Conservation (phyloP, 495 filamentous ascomycete species). For the Penicillium malachiteum region DNA sequence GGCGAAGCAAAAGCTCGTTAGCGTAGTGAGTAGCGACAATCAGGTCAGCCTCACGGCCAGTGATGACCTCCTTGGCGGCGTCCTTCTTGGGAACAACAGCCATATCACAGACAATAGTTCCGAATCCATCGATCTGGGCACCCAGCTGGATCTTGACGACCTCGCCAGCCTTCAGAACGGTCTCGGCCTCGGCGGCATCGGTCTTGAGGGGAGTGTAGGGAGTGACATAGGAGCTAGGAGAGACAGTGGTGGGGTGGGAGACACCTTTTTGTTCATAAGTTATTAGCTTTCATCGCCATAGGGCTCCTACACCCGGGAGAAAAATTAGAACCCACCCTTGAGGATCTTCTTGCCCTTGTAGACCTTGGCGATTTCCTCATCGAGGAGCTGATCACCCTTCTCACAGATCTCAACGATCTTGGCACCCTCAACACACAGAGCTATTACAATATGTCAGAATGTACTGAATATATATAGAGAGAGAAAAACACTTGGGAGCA, state of each 20-base stretch:
- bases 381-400: slow-evolving; percentile 90
- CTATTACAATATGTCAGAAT: slow-evolving; percentile 42
- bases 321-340: slow-evolving; percentile 63
- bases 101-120: slow-evolving; percentile 93
- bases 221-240: slow-evolving; percentile 89
- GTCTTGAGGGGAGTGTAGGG: slow-evolving; percentile 90
- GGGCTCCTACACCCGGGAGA: neutral
- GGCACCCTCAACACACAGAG: slow-evolving; percentile 76
- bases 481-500: neutral
- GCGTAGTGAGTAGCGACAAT: slow-evolving; percentile 90
- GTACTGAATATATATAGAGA: neutral
- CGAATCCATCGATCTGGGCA: slow-evolving; percentile 96
- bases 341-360: slow-evolving; percentile 96
- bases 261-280: slow-evolving; percentile 55
- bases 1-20: slow-evolving; percentile 87
- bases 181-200: slow-evolving; percentile 78
- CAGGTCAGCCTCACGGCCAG: slow-evolving; percentile 78
- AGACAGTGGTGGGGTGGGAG: slow-evolving; percentile 92
- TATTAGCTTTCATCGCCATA: too few relatives aligned
- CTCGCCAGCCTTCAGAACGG: slow-evolving; percentile 77
- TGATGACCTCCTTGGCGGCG: slow-evolving; percentile 55
- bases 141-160: slow-evolving; percentile 94
- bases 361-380: slow-evolving; percentile 90
- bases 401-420: slow-evolving; percentile 93
- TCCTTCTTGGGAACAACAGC: slow-evolving; percentile 66